phyloP scores from a whole-genome alignment of 2,329 filamentous ascomycete species.

The Aureobasidium sp. region DNA sequence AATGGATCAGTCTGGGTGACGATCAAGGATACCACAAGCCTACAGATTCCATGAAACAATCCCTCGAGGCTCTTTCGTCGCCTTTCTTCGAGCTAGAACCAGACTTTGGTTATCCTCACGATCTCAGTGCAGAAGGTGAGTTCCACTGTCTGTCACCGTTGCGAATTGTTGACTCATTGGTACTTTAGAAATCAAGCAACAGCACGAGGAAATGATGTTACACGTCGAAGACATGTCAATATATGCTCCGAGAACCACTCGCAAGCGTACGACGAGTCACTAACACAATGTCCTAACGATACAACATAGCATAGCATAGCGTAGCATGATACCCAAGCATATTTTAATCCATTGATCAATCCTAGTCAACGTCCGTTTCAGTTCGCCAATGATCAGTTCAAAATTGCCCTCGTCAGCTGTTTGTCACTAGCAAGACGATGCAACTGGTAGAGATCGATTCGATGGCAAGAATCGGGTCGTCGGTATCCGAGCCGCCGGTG shows the following conservation, averaged over 20 bases:
- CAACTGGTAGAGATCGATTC: neutral
- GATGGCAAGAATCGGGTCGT: neutral
- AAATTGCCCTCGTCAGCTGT: neutral
- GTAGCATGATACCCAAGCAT: slow-evolving; percentile 6
- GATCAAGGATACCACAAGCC: slow-evolving; percentile 20
- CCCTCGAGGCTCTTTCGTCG: slow-evolving; percentile 21
- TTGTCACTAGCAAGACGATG: neutral
- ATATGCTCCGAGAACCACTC: neutral
- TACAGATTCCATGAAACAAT: slow-evolving; percentile 18
- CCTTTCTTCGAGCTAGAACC: slow-evolving; percentile 20
- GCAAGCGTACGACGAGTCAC: neutral
- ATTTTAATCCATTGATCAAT: neutral
- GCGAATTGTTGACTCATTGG: neutral
- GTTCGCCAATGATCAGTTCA: neutral
- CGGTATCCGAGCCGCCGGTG: neutral
- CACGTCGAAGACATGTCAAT: neutral
- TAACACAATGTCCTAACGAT: neutral
- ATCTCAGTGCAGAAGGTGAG: slow-evolving; percentile 9
- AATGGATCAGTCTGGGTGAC: slow-evolving; percentile 19
- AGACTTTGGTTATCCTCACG: slow-evolving; percentile 24
- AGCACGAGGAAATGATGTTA: neutral
- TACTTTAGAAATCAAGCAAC: neutral
- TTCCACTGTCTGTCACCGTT: neutral
- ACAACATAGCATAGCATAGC: neutral
- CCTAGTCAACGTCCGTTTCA: neutral